Evolutionary conservation across 805 yeast genomes (phyloP), one percentile per base, ranked within the genome.

Genomic region (Hagleromyces aurorensis): DNA sequence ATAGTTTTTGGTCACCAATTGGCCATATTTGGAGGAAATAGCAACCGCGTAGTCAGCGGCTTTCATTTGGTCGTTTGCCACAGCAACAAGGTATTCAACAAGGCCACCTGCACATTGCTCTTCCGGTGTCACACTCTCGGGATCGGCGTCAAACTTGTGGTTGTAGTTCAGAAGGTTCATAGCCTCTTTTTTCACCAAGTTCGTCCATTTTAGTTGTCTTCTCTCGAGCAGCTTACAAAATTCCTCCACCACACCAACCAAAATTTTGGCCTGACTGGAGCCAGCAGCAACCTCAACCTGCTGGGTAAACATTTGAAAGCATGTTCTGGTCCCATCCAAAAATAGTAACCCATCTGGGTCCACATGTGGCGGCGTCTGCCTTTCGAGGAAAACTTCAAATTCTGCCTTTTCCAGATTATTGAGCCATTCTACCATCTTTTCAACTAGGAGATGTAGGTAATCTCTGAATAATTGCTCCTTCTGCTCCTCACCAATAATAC

Each of bases 211-310:
- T 16, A 61, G 59, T 39, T 81, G 85, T 38, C 94, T 64, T 30
- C 65, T 55, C 27, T 69, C 61, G 37, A 84, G 63, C 28, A 81
- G 62, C 5, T 59, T 62, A 18, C 79, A 70, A 64, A 86, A 81
- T 36, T 78, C 75, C 30, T 70, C 76, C 10, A 85, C 72, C 8
- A 84, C 91, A 14, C 89, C 91, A 8, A 77, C 75, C 19, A 85
- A 62, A 16, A 85, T 80, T 39, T 77, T 70, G 5, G 86, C 84
- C 54, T 82, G 86, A 3, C 84, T 83, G 3, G 89, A 75, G 18
- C 79, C 87, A 0, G 86, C 82, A 0, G 94, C 91, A 5, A 81
- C 87, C 38, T 81, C 93, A 10, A 84, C 78, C 53, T 86, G 94
- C 49, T 85, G 94, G n/a, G 78, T 76, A 34, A 85, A 72, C 78